These are phyloP conservation scores for Coprinopsis sp. DNA, from an alignment of 768 basidiomycete genomes.

Conservation along the genomic window DNA sequence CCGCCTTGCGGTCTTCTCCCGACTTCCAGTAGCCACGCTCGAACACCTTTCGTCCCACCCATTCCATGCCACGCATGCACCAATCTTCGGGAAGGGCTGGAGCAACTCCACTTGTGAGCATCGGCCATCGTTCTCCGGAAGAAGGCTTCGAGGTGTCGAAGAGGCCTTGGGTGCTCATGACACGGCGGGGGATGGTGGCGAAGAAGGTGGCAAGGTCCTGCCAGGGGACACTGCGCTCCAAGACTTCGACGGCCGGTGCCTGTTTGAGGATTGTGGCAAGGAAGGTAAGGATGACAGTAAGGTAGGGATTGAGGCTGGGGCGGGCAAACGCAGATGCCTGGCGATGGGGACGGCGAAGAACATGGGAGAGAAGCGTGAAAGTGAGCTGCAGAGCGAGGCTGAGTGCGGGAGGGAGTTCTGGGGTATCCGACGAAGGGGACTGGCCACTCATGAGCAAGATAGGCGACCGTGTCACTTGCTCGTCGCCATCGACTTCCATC, in stretches of 20 bases:
- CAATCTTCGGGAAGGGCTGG: constrained; percentile 89
- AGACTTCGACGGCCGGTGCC: constrained; percentile 47
- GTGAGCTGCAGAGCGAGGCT: constrained; percentile 74
- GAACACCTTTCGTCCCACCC: constrained; percentile 87
- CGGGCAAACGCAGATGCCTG: constrained; percentile 53
- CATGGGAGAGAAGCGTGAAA: constrained; percentile 70
- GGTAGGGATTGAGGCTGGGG: constrained; percentile 75
- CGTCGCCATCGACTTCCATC: constrained; percentile 30
- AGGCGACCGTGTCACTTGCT: constrained; percentile 21
- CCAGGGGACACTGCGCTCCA: constrained; percentile 88
- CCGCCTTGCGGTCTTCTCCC: constrained; percentile 58
- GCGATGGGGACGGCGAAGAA: constrained; percentile 60
- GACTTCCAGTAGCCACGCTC: constrained; percentile 93
- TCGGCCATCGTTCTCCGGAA: constrained; percentile 50
- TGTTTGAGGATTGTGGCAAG: constrained; percentile 73
- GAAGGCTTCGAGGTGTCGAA: constrained; percentile 16
- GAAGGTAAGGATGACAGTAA: constrained; percentile 85
- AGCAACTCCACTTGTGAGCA: constrained; percentile 65
- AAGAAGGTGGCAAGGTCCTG: constrained; percentile 62
- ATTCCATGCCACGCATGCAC: constrained; percentile 94
- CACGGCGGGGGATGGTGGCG: constrained; percentile 48
- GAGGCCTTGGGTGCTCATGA: constrained; percentile 45
- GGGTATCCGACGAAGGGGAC: constrained; percentile 25
- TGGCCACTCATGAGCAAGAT: constrained; percentile 21
- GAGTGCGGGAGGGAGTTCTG: constrained; percentile 61